Evolutionary conservation across 2,329 filamentous ascomycete genomes (phyloP), one percentile per base, ranked within the genome.

Genomic region (Kalaharituber pfeilii): DNA sequence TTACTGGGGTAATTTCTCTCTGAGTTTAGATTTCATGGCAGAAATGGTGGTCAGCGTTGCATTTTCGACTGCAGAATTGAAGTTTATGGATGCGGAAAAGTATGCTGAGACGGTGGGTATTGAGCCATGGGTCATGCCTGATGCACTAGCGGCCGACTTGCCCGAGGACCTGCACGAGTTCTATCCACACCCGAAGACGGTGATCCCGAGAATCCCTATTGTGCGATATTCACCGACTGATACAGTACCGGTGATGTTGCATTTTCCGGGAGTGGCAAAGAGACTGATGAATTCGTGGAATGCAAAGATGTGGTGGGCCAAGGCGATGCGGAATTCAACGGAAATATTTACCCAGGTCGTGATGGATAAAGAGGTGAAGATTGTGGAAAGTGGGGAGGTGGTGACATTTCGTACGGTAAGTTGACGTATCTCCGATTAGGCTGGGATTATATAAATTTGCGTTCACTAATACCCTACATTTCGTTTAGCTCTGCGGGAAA

Each of bases 21-120:
- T 56, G 15, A 52, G 51, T 9, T 15, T 56, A 11, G 54, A 56
- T 33, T 56, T 49, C 51, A 51, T 50, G n/a, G 52, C 54, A 24
- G 42, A 53, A 22, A 49, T 56, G 29, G 49, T 49, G 51, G 45
- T 50, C 24, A 56, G 42, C 22, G 50, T 56, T 27, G 54, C 54
- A 27, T 56, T 53, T 45, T 53, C 52, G 39, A 39, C 49, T n/a
- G 28, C 56, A 11, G 42, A 47, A 13, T 13, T 47, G 13, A 13
- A 47, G 15, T 47, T 18, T 25, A 18, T 47, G 42, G 25, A 15
- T 13, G 42, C 18, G n/a, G 18, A 13, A 2, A 22, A 5, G 42
- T 15, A 47, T 25, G 15, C 22, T 4, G 13, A 15, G 13, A 13
- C 15, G 18, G 15, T 11, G 1, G 42, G 42, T 13, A 47, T 47